A percentile compares a stretch with the other conserved stretches of the same genome.
These are phyloP conservation scores for Chaetothyriales sp. DNA, from an alignment of 2,329 filamentous ascomycete genomes.

Conservation along the genomic window DNA sequence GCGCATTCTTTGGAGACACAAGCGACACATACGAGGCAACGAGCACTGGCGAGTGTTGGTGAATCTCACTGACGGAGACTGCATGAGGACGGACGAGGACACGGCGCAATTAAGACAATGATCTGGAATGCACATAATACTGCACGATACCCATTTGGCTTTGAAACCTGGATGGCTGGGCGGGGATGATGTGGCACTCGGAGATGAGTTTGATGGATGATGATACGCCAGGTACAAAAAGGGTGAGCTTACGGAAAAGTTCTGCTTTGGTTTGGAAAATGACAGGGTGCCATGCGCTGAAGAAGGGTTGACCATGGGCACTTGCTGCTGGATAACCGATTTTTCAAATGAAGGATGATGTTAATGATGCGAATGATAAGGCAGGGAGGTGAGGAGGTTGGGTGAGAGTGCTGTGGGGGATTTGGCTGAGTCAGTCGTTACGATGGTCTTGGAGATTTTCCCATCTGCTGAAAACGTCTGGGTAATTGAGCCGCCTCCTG, in stretches of 20 bases:
- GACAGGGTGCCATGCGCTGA: background rate
- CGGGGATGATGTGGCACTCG: background rate
- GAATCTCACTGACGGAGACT: background rate
- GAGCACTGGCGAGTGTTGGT: slow-evolving; percentile 33
- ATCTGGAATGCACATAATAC: background rate
- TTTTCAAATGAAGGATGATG: background rate
- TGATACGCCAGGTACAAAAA: background rate
- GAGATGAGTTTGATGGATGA: background rate
- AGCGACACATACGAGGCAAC: slow-evolving; percentile 48
- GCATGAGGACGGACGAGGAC: background rate
- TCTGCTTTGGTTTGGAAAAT: background rate
- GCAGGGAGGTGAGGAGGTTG: background rate
- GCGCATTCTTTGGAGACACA: slow-evolving; percentile 52
- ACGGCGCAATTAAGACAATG: background rate
- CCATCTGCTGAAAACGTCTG: too few relatives aligned
- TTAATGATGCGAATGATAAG: background rate
- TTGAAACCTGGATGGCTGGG: background rate
- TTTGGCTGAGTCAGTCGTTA: background rate
- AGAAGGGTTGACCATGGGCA: background rate
- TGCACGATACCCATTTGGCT: background rate
- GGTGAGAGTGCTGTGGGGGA: background rate
- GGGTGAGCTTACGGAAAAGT: background rate
- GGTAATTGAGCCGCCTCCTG: too few relatives aligned
- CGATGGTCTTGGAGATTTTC: too few relatives aligned
- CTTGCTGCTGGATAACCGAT: background rate